phyloP scores from a whole-genome alignment of 2,329 filamentous ascomycete genomes.

The Coniochaeta sp. region DNA sequence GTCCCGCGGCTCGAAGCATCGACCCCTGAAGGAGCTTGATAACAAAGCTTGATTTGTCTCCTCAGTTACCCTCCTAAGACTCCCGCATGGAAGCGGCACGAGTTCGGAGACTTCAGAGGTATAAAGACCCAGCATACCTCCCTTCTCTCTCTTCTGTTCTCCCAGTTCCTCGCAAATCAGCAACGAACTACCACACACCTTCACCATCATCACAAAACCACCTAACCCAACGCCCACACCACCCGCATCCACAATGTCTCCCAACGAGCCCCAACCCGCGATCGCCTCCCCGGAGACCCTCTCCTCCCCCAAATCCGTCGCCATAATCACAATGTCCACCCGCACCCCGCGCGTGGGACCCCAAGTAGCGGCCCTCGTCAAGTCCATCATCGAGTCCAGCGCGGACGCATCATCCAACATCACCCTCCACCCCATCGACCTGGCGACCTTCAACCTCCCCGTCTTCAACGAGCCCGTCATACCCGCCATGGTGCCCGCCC shows the following conservation, averaged over 20 bases:
- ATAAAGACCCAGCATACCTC: too few relatives aligned
- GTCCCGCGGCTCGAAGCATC: too few relatives aligned
- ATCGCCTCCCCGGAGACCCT: slow-evolving; percentile 1
- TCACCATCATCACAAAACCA: too few relatives aligned
- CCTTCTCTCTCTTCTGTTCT: too few relatives aligned
- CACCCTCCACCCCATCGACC: slow-evolving; percentile 19
- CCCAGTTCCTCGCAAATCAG: too few relatives aligned
- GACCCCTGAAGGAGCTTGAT: too few relatives aligned
- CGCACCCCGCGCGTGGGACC: slow-evolving; percentile 25
- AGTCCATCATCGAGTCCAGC: slow-evolving; percentile 9
- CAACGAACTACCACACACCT: too few relatives aligned
- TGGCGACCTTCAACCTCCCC: slow-evolving; percentile 33
- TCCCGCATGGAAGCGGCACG: too few relatives aligned
- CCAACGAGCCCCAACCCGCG: neutral
- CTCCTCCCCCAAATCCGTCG: slow-evolving; percentile 17
- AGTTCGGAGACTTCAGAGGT: too few relatives aligned
- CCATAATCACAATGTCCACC: slow-evolving; percentile 29
- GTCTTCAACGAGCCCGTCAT: slow-evolving; percentile 34
- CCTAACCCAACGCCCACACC: too few relatives aligned
- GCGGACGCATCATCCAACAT: neutral
- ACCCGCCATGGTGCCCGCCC: slow-evolving; percentile 28
- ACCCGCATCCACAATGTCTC: neutral
- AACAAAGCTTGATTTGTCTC: too few relatives aligned
- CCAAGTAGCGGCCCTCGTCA: slow-evolving; percentile 25
- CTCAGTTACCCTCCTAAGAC: too few relatives aligned